These are phyloP conservation scores for Lactifluus subvellereus DNA, from an alignment of 768 basidiomycete genomes.

Conservation along the genomic window DNA sequence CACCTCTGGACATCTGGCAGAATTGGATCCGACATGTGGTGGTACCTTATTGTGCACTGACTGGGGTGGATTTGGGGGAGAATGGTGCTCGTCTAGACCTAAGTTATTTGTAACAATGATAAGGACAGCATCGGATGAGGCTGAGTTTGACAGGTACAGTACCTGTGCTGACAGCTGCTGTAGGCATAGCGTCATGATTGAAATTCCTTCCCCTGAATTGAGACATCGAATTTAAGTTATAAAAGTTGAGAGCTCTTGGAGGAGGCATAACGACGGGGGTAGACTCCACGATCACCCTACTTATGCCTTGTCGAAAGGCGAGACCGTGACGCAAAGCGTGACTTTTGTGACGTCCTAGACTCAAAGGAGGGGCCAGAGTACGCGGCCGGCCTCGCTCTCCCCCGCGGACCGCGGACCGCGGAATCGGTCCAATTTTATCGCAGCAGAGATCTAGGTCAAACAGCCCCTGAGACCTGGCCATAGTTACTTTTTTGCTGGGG, in stretches of 20 bases:
- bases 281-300: neutral
- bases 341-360: neutral
- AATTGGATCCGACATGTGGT: neutral
- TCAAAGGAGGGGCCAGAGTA: too few species aligned
- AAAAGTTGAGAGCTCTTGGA: neutral
- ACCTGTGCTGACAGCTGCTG: conserved; percentile 3
- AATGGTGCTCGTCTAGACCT: conserved; percentile 3
- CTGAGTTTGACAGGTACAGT: neutral
- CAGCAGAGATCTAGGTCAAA: too few species aligned
- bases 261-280: neutral
- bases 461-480: too few species aligned
- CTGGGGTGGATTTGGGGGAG: neutral
- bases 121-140: neutral
- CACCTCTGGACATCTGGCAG: neutral
- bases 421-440: too few species aligned
- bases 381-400: too few species aligned
- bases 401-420: too few species aligned
- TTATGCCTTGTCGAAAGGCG: neutral
- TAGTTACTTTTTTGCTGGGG: too few species aligned
- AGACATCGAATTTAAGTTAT: conserved; percentile 5
- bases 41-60: neutral
- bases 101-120: neutral
- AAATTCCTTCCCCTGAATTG: neutral
- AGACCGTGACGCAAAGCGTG: neutral
- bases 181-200: neutral